A percentile compares a stretch with the other conserved stretches of the same genome.
These are phyloP conservation scores for Alternaria brassicicola DNA, from an alignment of 2,329 filamentous ascomycete genomes.

Conservation along the genomic window DNA sequence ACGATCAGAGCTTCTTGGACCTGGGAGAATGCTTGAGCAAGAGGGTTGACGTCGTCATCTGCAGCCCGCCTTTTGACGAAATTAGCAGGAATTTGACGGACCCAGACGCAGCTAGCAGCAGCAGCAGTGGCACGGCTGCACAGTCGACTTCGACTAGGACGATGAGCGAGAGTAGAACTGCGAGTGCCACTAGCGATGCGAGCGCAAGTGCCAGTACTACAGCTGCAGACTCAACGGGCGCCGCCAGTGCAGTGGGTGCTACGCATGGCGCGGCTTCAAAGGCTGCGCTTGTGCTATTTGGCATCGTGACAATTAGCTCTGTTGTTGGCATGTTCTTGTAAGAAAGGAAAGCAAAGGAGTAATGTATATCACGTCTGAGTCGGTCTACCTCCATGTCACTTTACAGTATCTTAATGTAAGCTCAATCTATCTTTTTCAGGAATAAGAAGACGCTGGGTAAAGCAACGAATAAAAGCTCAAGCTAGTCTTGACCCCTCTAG, in stretches of 20 bases:
- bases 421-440: neutral
- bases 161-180: conserved; percentile 1
- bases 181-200: neutral
- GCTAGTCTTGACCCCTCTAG: neutral
- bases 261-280: conserved; percentile 8
- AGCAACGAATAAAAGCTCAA: neutral
- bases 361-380: neutral
- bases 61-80: conserved; percentile 15
- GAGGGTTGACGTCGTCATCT: conserved; percentile 22
- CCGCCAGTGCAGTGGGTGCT: conserved; percentile 2
- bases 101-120: neutral
- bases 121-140: conserved; percentile 4
- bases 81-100: conserved; percentile 2
- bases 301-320: conserved; percentile 12
- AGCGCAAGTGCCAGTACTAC: neutral
- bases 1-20: conserved; percentile 20
- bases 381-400: neutral
- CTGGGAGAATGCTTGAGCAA: conserved; percentile 29
- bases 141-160: neutral
- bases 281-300: conserved; percentile 13
- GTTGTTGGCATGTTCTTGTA: conserved; percentile 18
- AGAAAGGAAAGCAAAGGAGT: neutral
- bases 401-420: neutral
- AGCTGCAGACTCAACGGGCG: conserved; percentile 1
- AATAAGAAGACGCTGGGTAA: neutral